Percentiles rank a stretch among this genome's conserved stretches.
These are phyloP conservation scores for Botrytis porri DNA, from an alignment of 2,329 filamentous ascomycete genomes.

Conservation along the genomic window DNA sequence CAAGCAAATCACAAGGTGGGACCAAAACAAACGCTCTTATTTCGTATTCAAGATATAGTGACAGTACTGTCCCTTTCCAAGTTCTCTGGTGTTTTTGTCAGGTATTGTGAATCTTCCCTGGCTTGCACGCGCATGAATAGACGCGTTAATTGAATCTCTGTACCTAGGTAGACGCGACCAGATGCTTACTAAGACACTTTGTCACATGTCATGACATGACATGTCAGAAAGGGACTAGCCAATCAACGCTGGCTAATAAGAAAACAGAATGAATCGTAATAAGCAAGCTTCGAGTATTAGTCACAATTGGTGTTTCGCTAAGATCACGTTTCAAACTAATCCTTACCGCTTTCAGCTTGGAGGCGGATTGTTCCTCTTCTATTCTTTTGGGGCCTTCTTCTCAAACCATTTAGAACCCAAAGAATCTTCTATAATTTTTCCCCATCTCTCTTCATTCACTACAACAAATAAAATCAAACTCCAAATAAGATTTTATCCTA, in stretches of 20 bases:
- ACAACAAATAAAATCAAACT: slow-evolving; percentile 4
- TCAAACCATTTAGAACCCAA: slow-evolving; percentile 15
- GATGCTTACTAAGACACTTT: background rate
- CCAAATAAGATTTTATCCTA: slow-evolving; percentile 24
- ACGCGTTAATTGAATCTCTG: slow-evolving; percentile 1
- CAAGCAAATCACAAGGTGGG: background rate
- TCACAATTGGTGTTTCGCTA: background rate
- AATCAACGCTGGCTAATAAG: background rate
- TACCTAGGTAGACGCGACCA: background rate
- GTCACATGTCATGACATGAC: background rate
- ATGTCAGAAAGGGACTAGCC: background rate
- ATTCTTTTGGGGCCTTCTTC: slow-evolving; percentile 17
- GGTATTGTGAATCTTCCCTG: background rate
- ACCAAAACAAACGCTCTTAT: background rate
- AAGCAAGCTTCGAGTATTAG: background rate
- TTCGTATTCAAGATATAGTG: background rate
- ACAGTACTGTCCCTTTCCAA: background rate
- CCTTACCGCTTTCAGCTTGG: slow-evolving; percentile 17
- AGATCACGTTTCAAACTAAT: background rate
- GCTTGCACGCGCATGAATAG: background rate
- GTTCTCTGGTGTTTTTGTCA: background rate
- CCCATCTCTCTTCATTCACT: slow-evolving; percentile 13
- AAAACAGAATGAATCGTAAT: background rate
- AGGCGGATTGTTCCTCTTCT: slow-evolving; percentile 9
- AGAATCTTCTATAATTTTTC: slow-evolving; percentile 20